Conservation (phyloP, 805 yeast genomes). For the Saccharomycopsis guyanensis region DNA sequence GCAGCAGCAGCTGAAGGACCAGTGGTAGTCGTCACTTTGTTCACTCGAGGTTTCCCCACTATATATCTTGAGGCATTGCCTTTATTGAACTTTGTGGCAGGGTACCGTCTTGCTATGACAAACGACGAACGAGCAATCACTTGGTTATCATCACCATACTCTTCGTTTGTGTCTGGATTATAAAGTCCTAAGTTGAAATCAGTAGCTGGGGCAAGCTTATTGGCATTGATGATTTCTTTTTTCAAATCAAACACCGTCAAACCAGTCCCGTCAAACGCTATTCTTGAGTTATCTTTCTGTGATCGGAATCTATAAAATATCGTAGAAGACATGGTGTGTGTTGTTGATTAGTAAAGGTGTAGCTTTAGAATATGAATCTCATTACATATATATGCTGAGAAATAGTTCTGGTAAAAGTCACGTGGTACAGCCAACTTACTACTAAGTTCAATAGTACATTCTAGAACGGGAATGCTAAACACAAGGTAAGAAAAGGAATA, state of each 20-base stretch:
- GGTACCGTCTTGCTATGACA: conserved; percentile 73
- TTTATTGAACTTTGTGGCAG: conserved; percentile 45
- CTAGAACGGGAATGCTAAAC: too few relatives aligned
- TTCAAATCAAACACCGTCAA: conserved; percentile 90
- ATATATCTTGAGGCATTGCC: conserved; percentile 52
- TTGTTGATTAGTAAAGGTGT: neutral
- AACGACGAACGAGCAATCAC: conserved; percentile 87
- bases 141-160: conserved; percentile 79
- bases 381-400: too few relatives aligned
- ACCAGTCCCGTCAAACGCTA: conserved; percentile 94
- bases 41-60: conserved; percentile 20
- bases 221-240: conserved; percentile 77
- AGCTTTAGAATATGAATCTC: neutral
- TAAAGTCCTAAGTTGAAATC: conserved; percentile 74
- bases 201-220: conserved; percentile 73
- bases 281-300: conserved; percentile 69
- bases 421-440: too few relatives aligned
- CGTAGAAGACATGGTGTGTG: conserved; percentile 85
- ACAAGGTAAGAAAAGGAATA: too few relatives aligned
- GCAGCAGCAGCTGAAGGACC: conserved; percentile 20
- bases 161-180: conserved; percentile 65
- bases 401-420: too few relatives aligned
- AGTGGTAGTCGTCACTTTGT: conserved; percentile 17
- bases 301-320: conserved; percentile 83
- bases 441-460: too few relatives aligned